Evolutionary conservation across 768 basidiomycete genomes (phyloP), one percentile per base, ranked within the genome.

Genomic region (Rhizopogon roseolus): DNA sequence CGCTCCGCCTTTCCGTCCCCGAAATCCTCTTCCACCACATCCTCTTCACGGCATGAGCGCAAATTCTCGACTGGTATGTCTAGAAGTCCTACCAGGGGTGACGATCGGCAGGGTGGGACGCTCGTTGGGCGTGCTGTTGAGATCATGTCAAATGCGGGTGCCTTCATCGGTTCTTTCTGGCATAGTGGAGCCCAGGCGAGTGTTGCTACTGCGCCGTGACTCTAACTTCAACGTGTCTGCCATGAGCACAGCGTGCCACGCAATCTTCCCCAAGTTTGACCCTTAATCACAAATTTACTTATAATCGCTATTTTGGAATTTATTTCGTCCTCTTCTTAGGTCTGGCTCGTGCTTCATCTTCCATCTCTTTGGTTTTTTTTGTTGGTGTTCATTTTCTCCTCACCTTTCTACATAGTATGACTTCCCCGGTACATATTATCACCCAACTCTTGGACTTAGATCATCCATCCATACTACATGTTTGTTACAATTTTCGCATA

Each of bases 101-200:
- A 66, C 16, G 64, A 68, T 38, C 67, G 66, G 56, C 66, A 64
- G 27, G 54, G 54, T 19, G 76, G 73, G 5, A 78, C 74, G 37
- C 69, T 86, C 19, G 80, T 81, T 22, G 78, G 80, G 14, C 74
- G 81, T 45, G 84, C 91, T 22, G 88, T 85, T 17, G 90, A 87
- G 50, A 88, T 94, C 39, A 87, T 93, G 54, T 85, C 81, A 41
- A 84, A 79, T 49, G 92, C 92, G 2, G 85, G 89, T 17, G 88
- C 88, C 41, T 84, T 87, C 60, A 64, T 93, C 17, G 88, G 90
- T 19, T 72, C 78, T 19, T 71, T 85, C 55, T 85, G 82, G 83
- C 70, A 71, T 53, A 62, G 38, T 41, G 62, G 67, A 17, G 10
- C 59, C 17, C 57, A 60, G 32, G 37, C 63, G 16, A 52, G 61